Base-by-base conservation (phyloP, 2,329 filamentous ascomycete genomes). In the Ilyonectria mors-panacis region DNA sequence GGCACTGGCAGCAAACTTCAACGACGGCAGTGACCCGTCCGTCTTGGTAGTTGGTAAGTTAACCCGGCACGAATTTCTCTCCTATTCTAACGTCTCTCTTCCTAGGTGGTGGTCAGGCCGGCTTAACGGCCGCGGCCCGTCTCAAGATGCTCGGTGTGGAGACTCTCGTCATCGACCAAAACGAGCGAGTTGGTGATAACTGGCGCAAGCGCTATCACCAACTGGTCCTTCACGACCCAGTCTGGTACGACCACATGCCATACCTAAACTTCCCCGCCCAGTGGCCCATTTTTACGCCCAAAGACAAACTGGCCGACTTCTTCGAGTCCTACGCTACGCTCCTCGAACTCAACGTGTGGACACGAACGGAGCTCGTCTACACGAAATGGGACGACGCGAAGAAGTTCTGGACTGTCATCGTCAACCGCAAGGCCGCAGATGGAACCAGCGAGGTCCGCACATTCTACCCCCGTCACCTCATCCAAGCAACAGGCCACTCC, bases 241-340 rank as follows among this genome's bases (percentile, higher is more conserved):
- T 92, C 2, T 90, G 84, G 82, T 87, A 85, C 64, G 85, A 87
- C 60, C 87, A 89, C 73, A 81, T 92, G 81, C 88, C 91, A 0
- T 93, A 92, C 75, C 71, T 93, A 4, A 80, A 81, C 0, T 93
- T 93, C 75, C 91, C 91, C 0, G 75, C 84, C 0, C 85, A 85
- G 59, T 93, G 91, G 91, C 91, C 91, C 4, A 81, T 91, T 17
- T 93, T 92, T 77, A 92, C 90, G 0, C 90, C 91, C 6, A 93
- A 93, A 75, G 91, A 93, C 77, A 93, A 93, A 74, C 81, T 93
- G 0, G 91, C 85, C 1, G 89, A 92, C 48, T 93, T 89, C 80
- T 89, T 93, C 67, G 90, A 92, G 70, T 81, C 86, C 0, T 93
- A 93, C 70, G 91, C 86, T 1, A 85, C 82, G 6, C 78, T 89